Base-by-base conservation (phyloP, 2,329 filamentous ascomycete genomes). In the Cordyceps cicadae region DNA sequence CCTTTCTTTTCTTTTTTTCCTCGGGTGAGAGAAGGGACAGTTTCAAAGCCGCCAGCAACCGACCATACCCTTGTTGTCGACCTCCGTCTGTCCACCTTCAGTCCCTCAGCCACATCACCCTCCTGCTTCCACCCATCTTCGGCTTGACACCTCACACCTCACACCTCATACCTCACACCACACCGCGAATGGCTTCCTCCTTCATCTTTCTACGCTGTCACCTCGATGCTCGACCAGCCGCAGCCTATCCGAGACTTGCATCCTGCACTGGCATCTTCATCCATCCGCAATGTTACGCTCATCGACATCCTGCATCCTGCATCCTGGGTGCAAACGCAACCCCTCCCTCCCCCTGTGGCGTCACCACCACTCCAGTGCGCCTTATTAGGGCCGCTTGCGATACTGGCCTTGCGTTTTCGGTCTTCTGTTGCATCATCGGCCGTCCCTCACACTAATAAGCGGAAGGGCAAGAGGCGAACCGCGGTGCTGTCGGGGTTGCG, bases 221-320 rank as follows among this genome's bases (percentile, higher is more conserved):
- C 45, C 34, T 50, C n/a, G 19, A 21, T 34, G 14, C 45, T 58
- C 50, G 45, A 19, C 54, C 19, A 15, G 11, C 45, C 17, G 21
- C 12, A 51, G 26, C 34, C 54, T 46, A 50, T 15, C 46, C 55
- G 43, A 51, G 55, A 58, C 55, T 24, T 58, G 45, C 55, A 51
- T 43, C 55, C 29, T 32, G 21, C 46, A 3, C 46, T 41, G 41
- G 29, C 32, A 46, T 11, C 6, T 46, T n/a, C 41, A 45, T 45
- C 19, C n/a, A 46, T 21, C 43, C 14, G 34, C 34, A 37, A 11
- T 14, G 2, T 37, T 37, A 8, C 34, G 34, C 34, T 37, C 34
- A 11, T 37, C 34, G 34, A 37, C 34, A 11, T 37, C 34, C 34
- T 37, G 34, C 34, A 11, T 37, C 34, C 34, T 37, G 34, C 24